These are phyloP conservation scores for Scutellaria galericulata DNA, from an alignment of 257 asterid genomes.

Conservation along the genomic window DNA sequence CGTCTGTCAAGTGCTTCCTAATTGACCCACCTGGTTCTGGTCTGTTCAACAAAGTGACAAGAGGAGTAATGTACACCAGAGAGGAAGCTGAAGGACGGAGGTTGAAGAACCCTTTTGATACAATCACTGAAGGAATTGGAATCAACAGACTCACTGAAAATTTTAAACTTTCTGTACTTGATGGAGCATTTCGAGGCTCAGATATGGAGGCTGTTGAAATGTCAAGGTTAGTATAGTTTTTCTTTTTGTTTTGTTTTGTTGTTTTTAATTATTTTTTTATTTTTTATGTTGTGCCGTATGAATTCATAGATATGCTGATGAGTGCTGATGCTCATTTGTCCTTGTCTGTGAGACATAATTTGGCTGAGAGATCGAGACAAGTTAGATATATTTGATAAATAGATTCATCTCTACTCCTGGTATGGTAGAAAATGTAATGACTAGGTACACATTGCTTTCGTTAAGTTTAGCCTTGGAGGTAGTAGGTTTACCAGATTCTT, in stretches of 20 bases:
- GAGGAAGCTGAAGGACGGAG: constrained; percentile 96
- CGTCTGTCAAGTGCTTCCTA: constrained; percentile 75
- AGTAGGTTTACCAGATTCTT: background rate
- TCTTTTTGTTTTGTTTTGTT: background rate
- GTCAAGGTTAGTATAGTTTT: constrained; percentile 65
- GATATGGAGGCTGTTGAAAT: constrained; percentile 94
- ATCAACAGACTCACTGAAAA: constrained; percentile 88
- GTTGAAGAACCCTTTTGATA: constrained; percentile 90
- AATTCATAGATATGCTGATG: background rate
- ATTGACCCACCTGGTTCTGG: constrained; percentile 98
- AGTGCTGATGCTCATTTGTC: constrained; percentile 14
- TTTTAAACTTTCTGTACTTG: constrained; percentile 79
- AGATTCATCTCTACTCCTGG: background rate
- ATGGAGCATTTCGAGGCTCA: constrained; percentile 90
- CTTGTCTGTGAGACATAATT: background rate
- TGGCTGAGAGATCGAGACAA: background rate
- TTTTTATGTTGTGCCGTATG: background rate
- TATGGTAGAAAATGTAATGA: constrained; percentile 1
- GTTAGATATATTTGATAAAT: background rate
- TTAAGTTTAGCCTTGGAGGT: background rate
- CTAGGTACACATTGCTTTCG: background rate
- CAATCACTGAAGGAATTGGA: constrained; percentile 94
- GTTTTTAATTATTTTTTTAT: background rate
- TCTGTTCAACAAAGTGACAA: constrained; percentile 87
- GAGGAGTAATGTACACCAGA: constrained; percentile 95